Evolutionary conservation across 2,329 filamentous ascomycete genomes (phyloP).

Genomic region (Fusarium phyllophilum): DNA sequence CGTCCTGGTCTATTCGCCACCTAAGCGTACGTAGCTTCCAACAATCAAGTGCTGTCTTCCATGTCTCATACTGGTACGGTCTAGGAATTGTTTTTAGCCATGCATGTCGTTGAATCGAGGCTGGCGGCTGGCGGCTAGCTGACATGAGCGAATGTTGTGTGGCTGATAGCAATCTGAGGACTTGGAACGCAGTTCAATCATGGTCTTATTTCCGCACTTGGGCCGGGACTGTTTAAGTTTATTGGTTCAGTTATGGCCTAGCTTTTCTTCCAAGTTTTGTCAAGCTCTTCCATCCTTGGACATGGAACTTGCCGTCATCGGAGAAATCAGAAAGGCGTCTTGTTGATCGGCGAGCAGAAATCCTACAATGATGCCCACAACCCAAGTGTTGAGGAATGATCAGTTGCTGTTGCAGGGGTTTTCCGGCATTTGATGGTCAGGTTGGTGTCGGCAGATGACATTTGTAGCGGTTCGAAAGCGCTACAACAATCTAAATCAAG

Average conservation of each 20-base stretch:
- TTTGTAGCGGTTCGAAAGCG: background rate
- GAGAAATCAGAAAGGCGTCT: background rate
- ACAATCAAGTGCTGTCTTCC: background rate
- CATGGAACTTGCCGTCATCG: background rate
- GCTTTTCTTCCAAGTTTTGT: background rate
- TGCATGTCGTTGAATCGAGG: conserved; percentile 4
- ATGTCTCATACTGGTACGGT: background rate
- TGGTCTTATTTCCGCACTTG: conserved; percentile 15
- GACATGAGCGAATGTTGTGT: background rate
- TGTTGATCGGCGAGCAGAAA: background rate
- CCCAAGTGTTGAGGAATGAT: background rate
- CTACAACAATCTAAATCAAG: background rate
- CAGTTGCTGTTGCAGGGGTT: background rate
- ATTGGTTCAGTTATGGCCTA: conserved; percentile 4
- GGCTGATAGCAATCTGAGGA: background rate
- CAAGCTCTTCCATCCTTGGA: background rate
- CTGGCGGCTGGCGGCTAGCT: conserved; percentile 2
- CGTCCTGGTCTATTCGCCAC: conserved; percentile 23
- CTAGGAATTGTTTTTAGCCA: background rate
- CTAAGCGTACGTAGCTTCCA: background rate
- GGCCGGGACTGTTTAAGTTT: background rate
- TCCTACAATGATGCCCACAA: background rate
- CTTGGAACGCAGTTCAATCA: background rate
- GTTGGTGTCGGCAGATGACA: conserved; percentile 17
- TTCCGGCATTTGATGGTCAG: conserved; percentile 10